Percentiles rank a stretch among this genome's conserved stretches.
These are phyloP conservation scores for Penicillium parvum DNA, from an alignment of 495 filamentous ascomycete species.

Conservation along the genomic window DNA sequence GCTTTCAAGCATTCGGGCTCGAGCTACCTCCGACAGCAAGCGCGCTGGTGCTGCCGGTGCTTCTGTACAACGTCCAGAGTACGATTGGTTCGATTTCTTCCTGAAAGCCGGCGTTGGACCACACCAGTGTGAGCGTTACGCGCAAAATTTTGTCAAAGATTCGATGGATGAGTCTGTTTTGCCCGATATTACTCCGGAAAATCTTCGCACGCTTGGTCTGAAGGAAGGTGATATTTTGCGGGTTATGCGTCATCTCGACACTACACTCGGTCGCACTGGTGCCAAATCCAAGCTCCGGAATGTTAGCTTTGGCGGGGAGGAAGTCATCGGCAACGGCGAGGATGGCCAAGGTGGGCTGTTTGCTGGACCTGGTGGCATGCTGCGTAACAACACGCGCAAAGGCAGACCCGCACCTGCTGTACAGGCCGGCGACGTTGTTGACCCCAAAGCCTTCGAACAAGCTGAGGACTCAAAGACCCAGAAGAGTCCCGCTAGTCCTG, in stretches of 20 bases:
- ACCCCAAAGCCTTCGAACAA: constrained; percentile 78
- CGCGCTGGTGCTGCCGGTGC: constrained; percentile 41
- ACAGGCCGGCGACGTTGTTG: constrained; percentile 78
- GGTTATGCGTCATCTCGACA: constrained; percentile 85
- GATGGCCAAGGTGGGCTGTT: constrained; percentile 70
- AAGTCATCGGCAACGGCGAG: constrained; percentile 49
- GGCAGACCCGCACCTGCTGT: constrained; percentile 80
- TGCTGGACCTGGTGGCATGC: constrained; percentile 79
- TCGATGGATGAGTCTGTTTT: constrained; percentile 93
- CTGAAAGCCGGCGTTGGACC: constrained; percentile 83
- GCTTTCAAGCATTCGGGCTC: constrained; percentile 64
- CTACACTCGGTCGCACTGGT: constrained; percentile 64
- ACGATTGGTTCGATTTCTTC: constrained; percentile 99
- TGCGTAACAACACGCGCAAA: constrained; percentile 95
- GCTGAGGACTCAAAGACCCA: constrained; percentile 43
- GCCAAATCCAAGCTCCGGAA: constrained; percentile 55
- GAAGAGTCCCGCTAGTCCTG: constrained; percentile 39
- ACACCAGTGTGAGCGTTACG: constrained; percentile 89
- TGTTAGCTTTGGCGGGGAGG: constrained; percentile 57
- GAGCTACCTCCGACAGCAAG: constrained; percentile 21
- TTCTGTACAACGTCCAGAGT: constrained; percentile 58
- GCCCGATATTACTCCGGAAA: constrained; percentile 76
- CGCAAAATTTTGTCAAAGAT: constrained; percentile 79
- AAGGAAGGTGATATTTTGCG: constrained; percentile 96
- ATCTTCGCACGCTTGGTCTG: constrained; percentile 79